A percentile compares a stretch with the other conserved stretches of the same genome.
These are phyloP conservation scores for Apophysomyces variabilis DNA, from an alignment of 371 early-diverging fungal species.

Conservation along the genomic window DNA sequence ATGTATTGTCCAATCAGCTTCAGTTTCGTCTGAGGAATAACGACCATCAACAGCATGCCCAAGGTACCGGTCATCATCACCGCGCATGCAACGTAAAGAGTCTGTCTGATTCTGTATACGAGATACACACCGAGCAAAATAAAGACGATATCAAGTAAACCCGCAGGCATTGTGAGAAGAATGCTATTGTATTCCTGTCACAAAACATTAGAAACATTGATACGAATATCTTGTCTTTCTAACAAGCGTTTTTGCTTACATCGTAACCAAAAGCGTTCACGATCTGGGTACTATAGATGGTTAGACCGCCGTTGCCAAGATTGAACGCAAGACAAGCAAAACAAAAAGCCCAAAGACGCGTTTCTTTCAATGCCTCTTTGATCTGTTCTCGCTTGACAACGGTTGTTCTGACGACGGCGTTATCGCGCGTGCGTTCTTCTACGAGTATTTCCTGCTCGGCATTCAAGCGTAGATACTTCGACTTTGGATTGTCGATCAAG, in stretches of 20 bases:
- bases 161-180: conserved; percentile 22
- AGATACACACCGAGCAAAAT: conserved; percentile 18
- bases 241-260: conserved; percentile 14
- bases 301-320: conserved; percentile 42
- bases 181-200: conserved; percentile 23
- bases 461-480: conserved; percentile 22
- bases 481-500: conserved; percentile 37
- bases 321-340: conserved; percentile 29
- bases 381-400: conserved; percentile 34
- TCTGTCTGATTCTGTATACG: conserved; percentile 22
- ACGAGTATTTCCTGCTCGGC: conserved; percentile 34
- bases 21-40: conserved; percentile 20
- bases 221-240: not conserved
- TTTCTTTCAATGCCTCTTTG: conserved; percentile 35
- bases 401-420: conserved; percentile 31
- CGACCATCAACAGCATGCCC: conserved; percentile 27
- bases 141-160: conserved; percentile 21
- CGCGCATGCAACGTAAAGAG: conserved; percentile 21
- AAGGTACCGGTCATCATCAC: conserved; percentile 18
- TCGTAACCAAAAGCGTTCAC: conserved; percentile 33
- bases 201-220: not conserved
- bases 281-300: conserved; percentile 31
- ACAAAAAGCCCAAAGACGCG: conserved; percentile 30
- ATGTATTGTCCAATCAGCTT: conserved; percentile 38
- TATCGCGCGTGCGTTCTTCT: conserved; percentile 37